Conservation (phyloP, 1,284 basidiomycete species). For the Afroboletus lepidellus region DNA sequence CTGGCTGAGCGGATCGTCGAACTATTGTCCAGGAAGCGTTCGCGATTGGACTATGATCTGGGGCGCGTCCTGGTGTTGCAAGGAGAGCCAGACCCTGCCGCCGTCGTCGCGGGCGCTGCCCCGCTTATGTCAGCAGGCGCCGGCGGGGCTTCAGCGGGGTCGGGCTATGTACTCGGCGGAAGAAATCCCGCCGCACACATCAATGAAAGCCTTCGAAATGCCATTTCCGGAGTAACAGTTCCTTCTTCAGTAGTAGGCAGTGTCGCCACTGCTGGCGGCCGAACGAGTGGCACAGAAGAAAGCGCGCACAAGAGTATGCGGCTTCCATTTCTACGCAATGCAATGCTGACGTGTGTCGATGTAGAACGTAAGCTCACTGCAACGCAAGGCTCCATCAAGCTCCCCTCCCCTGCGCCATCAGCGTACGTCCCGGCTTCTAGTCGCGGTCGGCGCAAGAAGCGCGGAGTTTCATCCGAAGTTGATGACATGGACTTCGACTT, state of each 20-base stretch:
- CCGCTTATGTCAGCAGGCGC: conserved; percentile 21
- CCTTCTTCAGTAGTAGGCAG: conserved; percentile 16
- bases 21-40: conserved; percentile 50
- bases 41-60: conserved; percentile 57
- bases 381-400: conserved; percentile 35
- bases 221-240: conserved; percentile 34
- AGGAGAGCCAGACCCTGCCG: conserved; percentile 47
- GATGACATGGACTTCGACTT: conserved; percentile 36
- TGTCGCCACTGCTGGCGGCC: conserved; percentile 7
- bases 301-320: conserved; percentile 32
- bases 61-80: conserved; percentile 52
- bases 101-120: conserved; percentile 24
- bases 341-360: conserved; percentile 3
- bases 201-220: conserved; percentile 47
- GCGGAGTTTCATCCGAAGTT: conserved; percentile 36
- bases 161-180: conserved; percentile 33
- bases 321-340: neutral
- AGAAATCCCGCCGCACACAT: conserved; percentile 46
- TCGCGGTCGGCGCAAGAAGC: conserved; percentile 41
- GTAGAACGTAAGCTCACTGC: conserved; percentile 33
- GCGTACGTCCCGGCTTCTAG: conserved; percentile 26
- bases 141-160: conserved; percentile 17
- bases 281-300: conserved; percentile 26
- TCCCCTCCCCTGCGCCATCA: conserved; percentile 39
- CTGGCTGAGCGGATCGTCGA: conserved; percentile 54